These are phyloP conservation scores for Phaeosphaeriaceae sp. DNA, from an alignment of 2,329 filamentous ascomycete species.

Conservation along the genomic window DNA sequence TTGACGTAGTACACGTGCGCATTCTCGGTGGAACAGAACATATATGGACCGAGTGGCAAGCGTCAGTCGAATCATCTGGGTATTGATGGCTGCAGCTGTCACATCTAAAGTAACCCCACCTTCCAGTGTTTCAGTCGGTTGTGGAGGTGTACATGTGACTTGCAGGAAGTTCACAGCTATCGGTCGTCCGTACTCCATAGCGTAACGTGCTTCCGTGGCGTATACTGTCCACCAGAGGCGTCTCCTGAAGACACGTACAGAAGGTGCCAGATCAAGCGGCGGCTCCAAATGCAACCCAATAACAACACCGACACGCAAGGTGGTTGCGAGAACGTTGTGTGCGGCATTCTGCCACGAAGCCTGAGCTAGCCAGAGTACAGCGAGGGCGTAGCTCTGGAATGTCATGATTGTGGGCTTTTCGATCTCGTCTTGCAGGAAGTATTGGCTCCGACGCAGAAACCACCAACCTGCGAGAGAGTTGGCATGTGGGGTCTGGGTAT, in stretches of 20 bases:
- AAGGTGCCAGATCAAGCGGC: conserved; percentile 36
- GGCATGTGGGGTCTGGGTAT: background rate
- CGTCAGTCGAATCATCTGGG: conserved; percentile 47
- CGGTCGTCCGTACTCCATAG: conserved; percentile 58
- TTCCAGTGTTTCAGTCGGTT: conserved; percentile 24
- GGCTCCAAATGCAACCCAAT: conserved; percentile 60
- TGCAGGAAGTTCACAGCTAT: conserved; percentile 44
- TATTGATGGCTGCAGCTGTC: conserved; percentile 40
- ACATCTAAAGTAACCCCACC: background rate
- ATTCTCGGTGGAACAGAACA: conserved; percentile 44
- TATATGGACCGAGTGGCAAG: conserved; percentile 43
- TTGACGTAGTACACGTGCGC: conserved; percentile 22
- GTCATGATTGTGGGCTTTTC: conserved; percentile 58
- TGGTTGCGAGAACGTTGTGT: conserved; percentile 50
- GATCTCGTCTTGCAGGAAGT: conserved; percentile 53
- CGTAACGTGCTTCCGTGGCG: conserved; percentile 54
- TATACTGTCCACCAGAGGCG: conserved; percentile 60
- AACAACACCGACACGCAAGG: conserved; percentile 56
- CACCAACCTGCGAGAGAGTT: conserved; percentile 46
- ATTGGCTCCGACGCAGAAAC: conserved; percentile 58
- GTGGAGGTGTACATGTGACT: conserved; percentile 49
- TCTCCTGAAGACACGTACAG: conserved; percentile 52
- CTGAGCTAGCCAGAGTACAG: conserved; percentile 55
- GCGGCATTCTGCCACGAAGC: conserved; percentile 60
- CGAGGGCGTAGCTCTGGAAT: conserved; percentile 58